Base-by-base conservation (phyloP, 192 early-diverging fungal species). In the Entrophospora sp. region DNA sequence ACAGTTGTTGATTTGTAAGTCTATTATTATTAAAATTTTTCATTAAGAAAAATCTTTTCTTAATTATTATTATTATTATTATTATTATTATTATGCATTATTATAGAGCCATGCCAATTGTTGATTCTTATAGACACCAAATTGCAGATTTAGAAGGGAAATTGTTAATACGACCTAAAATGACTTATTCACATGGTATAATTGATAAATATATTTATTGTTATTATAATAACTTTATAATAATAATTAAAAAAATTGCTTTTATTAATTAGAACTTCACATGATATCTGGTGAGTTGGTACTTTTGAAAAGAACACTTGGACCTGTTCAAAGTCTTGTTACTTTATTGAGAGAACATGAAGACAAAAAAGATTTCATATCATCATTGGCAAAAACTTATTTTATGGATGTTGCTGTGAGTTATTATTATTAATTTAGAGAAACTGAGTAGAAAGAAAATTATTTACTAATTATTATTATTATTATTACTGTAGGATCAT, bases 291-390 rank as follows among this genome's bases (percentile, higher is more conserved):
- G 77, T 1, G 77, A 82, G 36, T 55, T 82, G 18, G 53, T 69
- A 4, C 31, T 74, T 53, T 63, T 82, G 18, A 75, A 73, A 32
- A 64, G 79, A 2, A 77, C 71, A 10, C 56, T 82, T 10, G 75
- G 71, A 2, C 80, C 80, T 25, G 74, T 77, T 1, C 74, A 82
- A 53, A 69, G 63, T 24, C 48, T 82, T 9, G 68, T 81, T 5
- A 67, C 69, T 40, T 53, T 69, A 22, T 53, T 82, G 10, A 58
- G 67, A 35, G 13, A 37, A 16, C 69, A 63, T 10, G 31, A 57
- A 25, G 67, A 74, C 66, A 74, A 67, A 2, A 31, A 72, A 1
- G 64, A 61, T 37, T 70, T 71, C 1, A 44, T 81, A n/a, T 64
- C 69, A 1, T 37, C 49, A 25, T 32, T 74, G 16, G 68, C 73